Evolutionary conservation across 139 green algal genomes (phyloP), one percentile per base, ranked within the genome.

Genomic region (Mychonastes homosphaera): DNA sequence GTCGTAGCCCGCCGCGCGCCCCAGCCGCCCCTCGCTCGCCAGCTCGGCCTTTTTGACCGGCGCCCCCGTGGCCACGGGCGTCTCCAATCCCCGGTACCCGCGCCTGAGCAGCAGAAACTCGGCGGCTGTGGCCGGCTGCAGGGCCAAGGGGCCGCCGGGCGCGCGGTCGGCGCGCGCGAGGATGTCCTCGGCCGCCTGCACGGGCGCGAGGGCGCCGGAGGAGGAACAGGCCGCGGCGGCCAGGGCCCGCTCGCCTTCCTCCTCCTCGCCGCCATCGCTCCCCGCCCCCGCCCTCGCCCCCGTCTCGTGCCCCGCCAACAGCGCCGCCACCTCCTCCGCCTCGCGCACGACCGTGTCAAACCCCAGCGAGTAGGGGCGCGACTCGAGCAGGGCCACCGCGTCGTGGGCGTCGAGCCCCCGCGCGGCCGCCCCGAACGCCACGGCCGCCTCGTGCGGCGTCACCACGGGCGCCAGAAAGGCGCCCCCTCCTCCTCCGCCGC

Each of bases 391-490:
- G n/a, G n/a, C n/a, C n/a, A n/a, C 51, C 28, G 26, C 12, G 44
- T 65, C 0, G 38, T 72, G 15, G 38, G 12, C 13, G 13, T 44
- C 2, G 74, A 56, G 34, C 56, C 67, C 3, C 33, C 45, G 34
- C 4, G 9, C 47, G n/a, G 8, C 43, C 28, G 61, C 34, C n/a
- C n/a, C n/a, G 18, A 86, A 81, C 13, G 87, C 85, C 29, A 88
- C 63, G 28, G 78, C 55, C 1, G 90, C 91, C 70, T 98, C 91
- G 51, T 82, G 83, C 0, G 88, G 87, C 0, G 87, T 95, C 61
- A 97, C 86, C 62, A 97, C 75, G 5, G 91, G 90, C 12, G 84
- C 80, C 43, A 94, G 70, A 59, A 85, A 97, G n/a, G n/a, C n/a
- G n/a, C n/a, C n/a, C n/a, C n/a, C n/a, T n/a, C n/a, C n/a, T n/a